Evolutionary conservation across 2,329 filamentous ascomycete genomes (phyloP).

Genomic region (Arachnopeziza araneosa): DNA sequence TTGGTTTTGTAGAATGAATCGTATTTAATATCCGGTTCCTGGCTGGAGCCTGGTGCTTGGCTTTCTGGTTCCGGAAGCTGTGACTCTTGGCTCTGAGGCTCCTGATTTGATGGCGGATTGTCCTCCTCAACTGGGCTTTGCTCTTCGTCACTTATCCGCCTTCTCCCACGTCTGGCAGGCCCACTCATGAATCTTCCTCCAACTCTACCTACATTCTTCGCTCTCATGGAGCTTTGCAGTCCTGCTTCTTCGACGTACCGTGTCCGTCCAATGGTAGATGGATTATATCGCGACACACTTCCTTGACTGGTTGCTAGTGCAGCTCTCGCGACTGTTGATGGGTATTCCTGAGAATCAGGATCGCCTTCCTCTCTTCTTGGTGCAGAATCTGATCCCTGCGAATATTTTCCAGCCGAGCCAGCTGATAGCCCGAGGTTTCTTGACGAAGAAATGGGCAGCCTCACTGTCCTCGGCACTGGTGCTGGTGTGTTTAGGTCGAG

Average conservation of each 20-base stretch:
- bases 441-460: constrained; percentile 24
- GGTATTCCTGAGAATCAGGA: constrained; percentile 25
- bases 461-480: constrained; percentile 25
- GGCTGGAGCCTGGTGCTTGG: constrained; percentile 22
- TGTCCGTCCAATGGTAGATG: constrained; percentile 44
- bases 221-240: constrained; percentile 66
- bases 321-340: constrained; percentile 45
- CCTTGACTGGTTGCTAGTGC: constrained; percentile 42
- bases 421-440: constrained; percentile 21
- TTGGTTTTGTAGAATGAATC: constrained; percentile 29
- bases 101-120: constrained; percentile 26
- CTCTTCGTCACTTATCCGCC: constrained; percentile 47
- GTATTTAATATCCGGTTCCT: constrained; percentile 29
- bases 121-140: constrained; percentile 33
- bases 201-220: constrained; percentile 71
- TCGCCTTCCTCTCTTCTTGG: constrained; percentile 19
- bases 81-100: constrained; percentile 22
- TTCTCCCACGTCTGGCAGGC: constrained; percentile 68
- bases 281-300: constrained; percentile 46
- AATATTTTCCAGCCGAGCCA: constrained; percentile 25
- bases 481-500: constrained; percentile 30
- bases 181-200: constrained; percentile 75
- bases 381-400: constrained; percentile 21
- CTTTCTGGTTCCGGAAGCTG: constrained; percentile 20
- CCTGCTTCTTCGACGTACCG: constrained; percentile 58